Percentiles rank a stretch among this genome's conserved stretches.
These are phyloP conservation scores for Bimuria novae-zelandiae DNA, from an alignment of 2,329 filamentous ascomycete genomes.

Conservation along the genomic window DNA sequence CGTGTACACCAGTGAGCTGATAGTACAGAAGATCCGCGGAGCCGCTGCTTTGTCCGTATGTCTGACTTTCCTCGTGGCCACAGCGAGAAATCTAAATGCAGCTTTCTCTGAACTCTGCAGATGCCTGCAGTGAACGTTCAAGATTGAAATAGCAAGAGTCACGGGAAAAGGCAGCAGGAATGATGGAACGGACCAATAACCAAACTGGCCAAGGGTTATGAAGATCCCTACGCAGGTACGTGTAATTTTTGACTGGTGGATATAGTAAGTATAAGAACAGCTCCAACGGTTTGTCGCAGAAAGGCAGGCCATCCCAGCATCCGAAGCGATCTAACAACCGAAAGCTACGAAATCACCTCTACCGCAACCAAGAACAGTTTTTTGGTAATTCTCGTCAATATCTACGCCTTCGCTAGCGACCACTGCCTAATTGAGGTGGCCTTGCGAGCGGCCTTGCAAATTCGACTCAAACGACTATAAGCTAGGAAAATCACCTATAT, in stretches of 20 bases:
- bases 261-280: slow-evolving; percentile 20
- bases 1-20: slow-evolving; percentile 17
- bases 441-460: slow-evolving; percentile 12
- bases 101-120: slow-evolving; percentile 9
- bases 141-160: slow-evolving; percentile 26
- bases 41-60: slow-evolving; percentile 11
- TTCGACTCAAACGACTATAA: slow-evolving; percentile 2
- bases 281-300: background rate
- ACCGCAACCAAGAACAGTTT: background rate
- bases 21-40: slow-evolving; percentile 19
- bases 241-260: slow-evolving; percentile 11
- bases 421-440: background rate
- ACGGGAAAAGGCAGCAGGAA: slow-evolving; percentile 6
- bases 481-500: slow-evolving; percentile 10
- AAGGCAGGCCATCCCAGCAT: background rate
- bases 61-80: slow-evolving; percentile 18
- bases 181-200: slow-evolving; percentile 19
- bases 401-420: background rate
- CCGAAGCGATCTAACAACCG: background rate
- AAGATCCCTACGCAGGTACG: slow-evolving; percentile 16
- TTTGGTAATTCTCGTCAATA: background rate
- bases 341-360: background rate
- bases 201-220: slow-evolving; percentile 11
- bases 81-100: slow-evolving; percentile 20
- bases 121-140: slow-evolving; percentile 14